Percentiles rank a stretch among this genome's conserved stretches.
phyloP scores from a whole-genome alignment of 1,139 yeast species.

The Yamadazyma sp. region DNA sequence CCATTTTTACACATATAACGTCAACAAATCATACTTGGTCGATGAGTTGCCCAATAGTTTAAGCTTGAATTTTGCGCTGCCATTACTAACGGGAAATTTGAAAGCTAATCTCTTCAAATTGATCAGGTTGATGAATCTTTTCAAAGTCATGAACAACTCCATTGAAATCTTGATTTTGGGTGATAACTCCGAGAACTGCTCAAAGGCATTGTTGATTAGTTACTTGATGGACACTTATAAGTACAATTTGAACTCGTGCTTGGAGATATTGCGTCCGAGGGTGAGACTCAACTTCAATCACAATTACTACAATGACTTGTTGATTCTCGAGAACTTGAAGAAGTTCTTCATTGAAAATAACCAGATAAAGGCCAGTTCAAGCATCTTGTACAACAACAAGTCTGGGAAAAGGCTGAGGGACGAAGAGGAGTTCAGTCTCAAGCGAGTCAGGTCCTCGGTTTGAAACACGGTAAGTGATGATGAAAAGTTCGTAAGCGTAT shows the following conservation, averaged over 20 bases:
- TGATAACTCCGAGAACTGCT: slow-evolving; percentile 32
- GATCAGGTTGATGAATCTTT: slow-evolving; percentile 37
- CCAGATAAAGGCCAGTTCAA: slow-evolving; percentile 29
- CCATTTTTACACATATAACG: slow-evolving; percentile 38
- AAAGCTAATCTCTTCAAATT: slow-evolving; percentile 39
- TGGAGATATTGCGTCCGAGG: slow-evolving; percentile 17
- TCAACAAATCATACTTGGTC: slow-evolving; percentile 25
- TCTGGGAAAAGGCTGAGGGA: slow-evolving; percentile 32
- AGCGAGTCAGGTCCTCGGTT: slow-evolving; percentile 4
- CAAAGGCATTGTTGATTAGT: slow-evolving; percentile 38
- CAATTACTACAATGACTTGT: slow-evolving; percentile 43
- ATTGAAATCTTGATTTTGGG: slow-evolving; percentile 40
- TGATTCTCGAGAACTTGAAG: slow-evolving; percentile 40
- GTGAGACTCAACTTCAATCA: slow-evolving; percentile 23
- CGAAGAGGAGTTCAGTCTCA: slow-evolving; percentile 17
- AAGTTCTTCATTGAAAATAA: slow-evolving; percentile 39
- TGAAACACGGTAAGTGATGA: too few species aligned
- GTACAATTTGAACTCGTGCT: slow-evolving; percentile 33
- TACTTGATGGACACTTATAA: slow-evolving; percentile 46
- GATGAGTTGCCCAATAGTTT: slow-evolving; percentile 32
- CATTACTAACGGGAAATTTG: slow-evolving; percentile 41
- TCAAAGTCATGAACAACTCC: slow-evolving; percentile 33
- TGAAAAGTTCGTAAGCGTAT: neutral
- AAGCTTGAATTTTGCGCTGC: slow-evolving; percentile 30
- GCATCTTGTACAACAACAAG: slow-evolving; percentile 33